Percentiles rank a stretch among this genome's conserved stretches.
Evolutionary conservation across 169 alveolate genomes (phyloP).

Genomic region (Babesia sp.): DNA sequence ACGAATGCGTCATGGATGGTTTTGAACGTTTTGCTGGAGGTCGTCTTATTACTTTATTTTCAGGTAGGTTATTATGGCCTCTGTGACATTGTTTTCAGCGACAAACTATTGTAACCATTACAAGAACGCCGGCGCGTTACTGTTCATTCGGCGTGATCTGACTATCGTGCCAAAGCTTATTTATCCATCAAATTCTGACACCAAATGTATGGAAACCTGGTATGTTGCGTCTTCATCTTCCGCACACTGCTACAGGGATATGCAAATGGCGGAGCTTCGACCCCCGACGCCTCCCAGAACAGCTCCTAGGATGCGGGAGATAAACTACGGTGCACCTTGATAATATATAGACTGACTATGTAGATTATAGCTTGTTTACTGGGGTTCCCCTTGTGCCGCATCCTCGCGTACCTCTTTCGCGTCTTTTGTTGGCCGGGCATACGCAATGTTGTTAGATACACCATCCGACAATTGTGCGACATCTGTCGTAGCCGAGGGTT

Average conservation of each 20-base stretch:
- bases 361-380: not conserved
- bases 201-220: slow-evolving; percentile 52
- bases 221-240: not conserved
- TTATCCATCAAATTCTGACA: slow-evolving; percentile 89
- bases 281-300: slow-evolving; percentile 83
- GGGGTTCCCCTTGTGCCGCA: not conserved
- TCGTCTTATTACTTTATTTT: slow-evolving; percentile 94
- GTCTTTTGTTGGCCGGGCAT: not conserved
- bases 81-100: slow-evolving; percentile 73
- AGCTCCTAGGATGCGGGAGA: slow-evolving; percentile 74
- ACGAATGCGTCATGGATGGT: slow-evolving; percentile 99
- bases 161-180: slow-evolving; percentile 97
- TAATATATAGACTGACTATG: slow-evolving; percentile 6
- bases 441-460: slow-evolving; percentile 5
- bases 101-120: slow-evolving; percentile 99
- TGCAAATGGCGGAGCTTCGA: slow-evolving; percentile 78
- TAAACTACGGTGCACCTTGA: slow-evolving; percentile 73
- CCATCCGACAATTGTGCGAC: not conserved
- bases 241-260: slow-evolving; percentile 69
- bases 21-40: slow-evolving; percentile 99
- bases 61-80: slow-evolving; percentile 61
- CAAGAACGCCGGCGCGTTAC: slow-evolving; percentile 99
- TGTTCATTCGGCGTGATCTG: slow-evolving; percentile 92
- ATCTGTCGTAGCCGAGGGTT: not conserved
- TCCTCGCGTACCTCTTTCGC: not conserved